phyloP scores from a whole-genome alignment of 2,329 filamentous ascomycete species.

The Alternaria angustiovoidea region DNA sequence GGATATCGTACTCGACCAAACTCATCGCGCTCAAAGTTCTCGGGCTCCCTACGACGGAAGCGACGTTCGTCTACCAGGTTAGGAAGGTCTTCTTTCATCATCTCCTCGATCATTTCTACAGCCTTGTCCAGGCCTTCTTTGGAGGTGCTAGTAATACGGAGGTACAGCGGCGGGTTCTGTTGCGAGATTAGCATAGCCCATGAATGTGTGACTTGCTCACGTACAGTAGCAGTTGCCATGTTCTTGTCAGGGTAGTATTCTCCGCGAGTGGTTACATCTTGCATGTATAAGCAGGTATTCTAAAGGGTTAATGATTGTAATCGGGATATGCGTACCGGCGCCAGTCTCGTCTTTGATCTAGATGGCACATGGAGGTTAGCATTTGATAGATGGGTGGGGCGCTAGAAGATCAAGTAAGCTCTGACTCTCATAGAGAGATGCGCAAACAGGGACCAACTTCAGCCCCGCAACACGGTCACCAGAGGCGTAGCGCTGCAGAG shows the following conservation, averaged over 20 bases:
- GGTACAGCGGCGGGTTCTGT: conserved; percentile 90
- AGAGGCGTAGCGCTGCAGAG: conserved; percentile 30
- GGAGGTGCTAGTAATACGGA: conserved; percentile 91
- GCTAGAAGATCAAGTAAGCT: conserved; percentile 59
- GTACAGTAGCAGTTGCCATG: conserved; percentile 91
- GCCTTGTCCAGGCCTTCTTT: conserved; percentile 93
- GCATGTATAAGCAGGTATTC: conserved; percentile 68
- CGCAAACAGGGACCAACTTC: conserved; percentile 41
- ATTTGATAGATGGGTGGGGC: conserved; percentile 74
- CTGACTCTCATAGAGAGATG: conserved; percentile 49
- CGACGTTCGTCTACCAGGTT: conserved; percentile 94
- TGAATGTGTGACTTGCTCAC: conserved; percentile 8
- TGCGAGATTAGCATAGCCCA: not conserved
- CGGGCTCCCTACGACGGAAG: conserved; percentile 82
- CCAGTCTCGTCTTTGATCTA: conserved; percentile 99
- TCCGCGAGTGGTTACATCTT: conserved; percentile 99
- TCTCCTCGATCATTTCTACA: conserved; percentile 85
- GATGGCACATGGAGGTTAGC: conserved; percentile 90
- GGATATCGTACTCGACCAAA: conserved; percentile 75
- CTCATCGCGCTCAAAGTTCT: conserved; percentile 86
- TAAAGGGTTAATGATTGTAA: conserved; percentile 67
- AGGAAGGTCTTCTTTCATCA: conserved; percentile 95
- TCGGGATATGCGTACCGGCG: conserved; percentile 92
- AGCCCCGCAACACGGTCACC: conserved; percentile 63
- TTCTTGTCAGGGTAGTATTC: conserved; percentile 97